These are phyloP conservation scores for Massariosphaeria phaeospora DNA, from an alignment of 495 filamentous ascomycete species.

Conservation along the genomic window DNA sequence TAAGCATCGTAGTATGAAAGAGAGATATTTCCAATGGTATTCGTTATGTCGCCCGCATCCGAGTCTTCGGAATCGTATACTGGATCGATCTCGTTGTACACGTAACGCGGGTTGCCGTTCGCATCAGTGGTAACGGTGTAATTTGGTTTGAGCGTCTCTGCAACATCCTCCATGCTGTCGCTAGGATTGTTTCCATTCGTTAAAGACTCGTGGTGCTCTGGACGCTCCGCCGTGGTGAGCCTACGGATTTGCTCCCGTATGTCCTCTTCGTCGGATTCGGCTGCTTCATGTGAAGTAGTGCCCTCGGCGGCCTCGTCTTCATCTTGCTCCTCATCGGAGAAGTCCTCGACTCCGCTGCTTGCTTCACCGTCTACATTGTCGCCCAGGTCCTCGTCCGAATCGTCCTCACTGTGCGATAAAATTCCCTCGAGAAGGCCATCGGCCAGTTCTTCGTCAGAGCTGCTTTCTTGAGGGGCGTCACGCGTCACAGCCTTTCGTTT, in stretches of 20 bases:
- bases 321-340: slow-evolving; percentile 44
- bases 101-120: slow-evolving; percentile 67
- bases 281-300: slow-evolving; percentile 44
- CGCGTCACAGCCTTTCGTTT: slow-evolving; percentile 28
- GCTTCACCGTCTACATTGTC: slow-evolving; percentile 40
- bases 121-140: slow-evolving; percentile 61
- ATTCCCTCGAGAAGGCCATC: slow-evolving; percentile 59
- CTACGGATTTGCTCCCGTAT: slow-evolving; percentile 33
- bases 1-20: slow-evolving; percentile 94
- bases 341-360: slow-evolving; percentile 14
- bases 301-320: slow-evolving; percentile 47
- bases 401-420: slow-evolving; percentile 52
- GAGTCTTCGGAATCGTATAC: slow-evolving; percentile 94
- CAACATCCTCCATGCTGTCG: slow-evolving; percentile 33
- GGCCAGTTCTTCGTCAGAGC: slow-evolving; percentile 54
- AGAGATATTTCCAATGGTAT: slow-evolving; percentile 94
- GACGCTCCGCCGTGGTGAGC: slow-evolving; percentile 30
- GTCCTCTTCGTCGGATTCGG: slow-evolving; percentile 42
- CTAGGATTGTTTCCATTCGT: slow-evolving; percentile 13
- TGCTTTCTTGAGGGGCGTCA: slow-evolving; percentile 10
- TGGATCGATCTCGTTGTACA: slow-evolving; percentile 86
- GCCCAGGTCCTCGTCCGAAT: slow-evolving; percentile 41
- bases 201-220: slow-evolving; percentile 17
- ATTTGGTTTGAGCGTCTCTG: slow-evolving; percentile 49
- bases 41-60: slow-evolving; percentile 69